Percentiles rank a stretch among this genome's conserved stretches.
phyloP scores from a whole-genome alignment of 148 eudicot species.

The Vaccinium corymbosum region DNA sequence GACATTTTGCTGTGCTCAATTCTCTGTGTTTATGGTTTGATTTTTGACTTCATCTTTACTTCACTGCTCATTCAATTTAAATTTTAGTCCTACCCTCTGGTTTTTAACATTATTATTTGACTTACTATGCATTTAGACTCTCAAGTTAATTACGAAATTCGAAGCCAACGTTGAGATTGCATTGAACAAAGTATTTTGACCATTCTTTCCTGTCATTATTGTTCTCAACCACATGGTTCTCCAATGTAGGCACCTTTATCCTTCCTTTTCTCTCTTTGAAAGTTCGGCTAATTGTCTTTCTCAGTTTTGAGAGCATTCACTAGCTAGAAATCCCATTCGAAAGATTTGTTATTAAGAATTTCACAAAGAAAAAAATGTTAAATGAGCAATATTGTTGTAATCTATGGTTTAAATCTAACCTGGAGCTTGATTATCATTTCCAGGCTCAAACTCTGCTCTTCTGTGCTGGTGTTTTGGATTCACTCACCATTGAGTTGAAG shows the following conservation, averaged over 20 bases:
- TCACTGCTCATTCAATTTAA: conserved; percentile 6
- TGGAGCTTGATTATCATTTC: conserved; percentile 20
- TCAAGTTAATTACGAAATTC: neutral
- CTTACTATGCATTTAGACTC: neutral
- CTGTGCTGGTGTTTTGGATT: conserved; percentile 66
- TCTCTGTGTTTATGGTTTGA: neutral
- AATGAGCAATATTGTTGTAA: neutral
- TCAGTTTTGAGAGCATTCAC: neutral
- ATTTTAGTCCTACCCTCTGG: neutral
- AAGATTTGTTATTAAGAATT: neutral
- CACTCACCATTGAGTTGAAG: conserved; percentile 65
- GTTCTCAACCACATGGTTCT: neutral
- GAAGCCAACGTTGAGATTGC: neutral
- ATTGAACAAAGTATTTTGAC: neutral
- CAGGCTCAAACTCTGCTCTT: conserved; percentile 70
- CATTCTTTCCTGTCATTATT: conserved; percentile 1
- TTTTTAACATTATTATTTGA: neutral
- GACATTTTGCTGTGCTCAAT: neutral
- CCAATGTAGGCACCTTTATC: neutral
- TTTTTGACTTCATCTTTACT: conserved; percentile 12
- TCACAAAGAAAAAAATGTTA: too few species aligned
- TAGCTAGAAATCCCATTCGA: neutral
- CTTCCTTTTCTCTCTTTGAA: neutral
- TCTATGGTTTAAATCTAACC: neutral
- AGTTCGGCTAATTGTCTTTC: neutral